Conservation (phyloP, 2,329 filamentous ascomycete species). For the Sclerotinia nivalis region DNA sequence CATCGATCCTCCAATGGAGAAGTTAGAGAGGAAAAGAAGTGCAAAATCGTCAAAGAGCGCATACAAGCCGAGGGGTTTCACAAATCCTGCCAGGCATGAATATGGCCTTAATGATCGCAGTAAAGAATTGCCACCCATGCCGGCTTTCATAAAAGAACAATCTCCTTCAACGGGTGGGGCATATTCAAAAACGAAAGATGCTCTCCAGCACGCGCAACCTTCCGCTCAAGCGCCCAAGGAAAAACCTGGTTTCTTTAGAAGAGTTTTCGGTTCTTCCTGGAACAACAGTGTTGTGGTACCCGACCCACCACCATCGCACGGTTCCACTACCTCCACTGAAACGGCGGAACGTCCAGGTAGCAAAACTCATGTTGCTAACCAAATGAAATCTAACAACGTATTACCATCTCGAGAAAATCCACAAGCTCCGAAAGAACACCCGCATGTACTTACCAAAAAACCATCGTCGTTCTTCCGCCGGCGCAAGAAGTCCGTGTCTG, state of each 20-base stretch:
- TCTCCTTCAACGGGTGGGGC: slow-evolving; percentile 55
- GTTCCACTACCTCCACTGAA: slow-evolving; percentile 44
- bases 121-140: slow-evolving; percentile 39
- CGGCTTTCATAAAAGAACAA: slow-evolving; percentile 48
- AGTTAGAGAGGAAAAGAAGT: slow-evolving; percentile 58
- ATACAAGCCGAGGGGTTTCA: slow-evolving; percentile 45
- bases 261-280: slow-evolving; percentile 77
- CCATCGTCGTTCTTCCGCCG: slow-evolving; percentile 91
- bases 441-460: slow-evolving; percentile 72
- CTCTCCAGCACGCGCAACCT: slow-evolving; percentile 33
- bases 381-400: slow-evolving; percentile 47
- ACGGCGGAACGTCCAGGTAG: slow-evolving; percentile 45
- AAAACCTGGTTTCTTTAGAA: slow-evolving; percentile 85
- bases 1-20: slow-evolving; percentile 38
- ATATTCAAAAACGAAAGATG: slow-evolving; percentile 49
- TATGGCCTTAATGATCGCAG: slow-evolving; percentile 40
- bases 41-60: slow-evolving; percentile 53
- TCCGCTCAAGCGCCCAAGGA: slow-evolving; percentile 57
- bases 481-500: slow-evolving; percentile 84
- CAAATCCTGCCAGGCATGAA: slow-evolving; percentile 39
- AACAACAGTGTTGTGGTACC: slow-evolving; percentile 44
- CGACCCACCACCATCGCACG: slow-evolving; percentile 40
- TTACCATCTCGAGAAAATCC: slow-evolving; percentile 36
- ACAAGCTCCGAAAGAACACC: slow-evolving; percentile 36
- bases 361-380: slow-evolving; percentile 48